A percentile compares a stretch with the other conserved stretches of the same genome.
phyloP scores from a whole-genome alignment of 345 rosid genomes.

The Cardiospermum halicacabum region DNA sequence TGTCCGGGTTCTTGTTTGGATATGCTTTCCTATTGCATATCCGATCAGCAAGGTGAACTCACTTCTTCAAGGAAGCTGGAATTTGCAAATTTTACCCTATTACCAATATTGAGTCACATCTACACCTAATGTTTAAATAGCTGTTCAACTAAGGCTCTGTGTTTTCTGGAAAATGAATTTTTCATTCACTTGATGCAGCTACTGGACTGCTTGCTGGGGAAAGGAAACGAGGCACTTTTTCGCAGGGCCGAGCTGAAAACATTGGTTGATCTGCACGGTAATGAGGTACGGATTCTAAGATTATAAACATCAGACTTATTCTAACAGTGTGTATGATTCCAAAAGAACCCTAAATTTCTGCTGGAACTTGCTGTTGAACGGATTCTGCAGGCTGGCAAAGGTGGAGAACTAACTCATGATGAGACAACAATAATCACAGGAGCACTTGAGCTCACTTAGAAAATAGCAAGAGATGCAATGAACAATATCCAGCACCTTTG shows the following conservation, averaged over 20 bases:
- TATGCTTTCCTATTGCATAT: slow-evolving; percentile 63
- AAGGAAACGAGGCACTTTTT: slow-evolving; percentile 53
- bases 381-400: slow-evolving; percentile 56
- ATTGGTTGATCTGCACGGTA: slow-evolving; percentile 56
- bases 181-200: slow-evolving; percentile 34
- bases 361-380: background rate
- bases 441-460: slow-evolving; percentile 57
- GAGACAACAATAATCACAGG: slow-evolving; percentile 74
- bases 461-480: slow-evolving; percentile 63
- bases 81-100: too few species aligned
- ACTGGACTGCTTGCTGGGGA: slow-evolving; percentile 42
- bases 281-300: slow-evolving; percentile 38
- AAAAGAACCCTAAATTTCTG: too few species aligned
- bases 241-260: slow-evolving; percentile 67
- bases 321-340: too few species aligned
- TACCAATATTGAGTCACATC: too few species aligned
- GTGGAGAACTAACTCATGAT: slow-evolving; percentile 61
- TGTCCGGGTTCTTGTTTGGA: slow-evolving; percentile 48
- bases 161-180: background rate
- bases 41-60: slow-evolving; percentile 76
- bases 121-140: too few species aligned
- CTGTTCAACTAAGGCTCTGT: too few species aligned
- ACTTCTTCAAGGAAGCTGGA: too few species aligned
- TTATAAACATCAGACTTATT: background rate
- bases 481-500: slow-evolving; percentile 54